phyloP scores from a whole-genome alignment of 2,329 filamentous ascomycete species.

The Aspergillus sojae region DNA sequence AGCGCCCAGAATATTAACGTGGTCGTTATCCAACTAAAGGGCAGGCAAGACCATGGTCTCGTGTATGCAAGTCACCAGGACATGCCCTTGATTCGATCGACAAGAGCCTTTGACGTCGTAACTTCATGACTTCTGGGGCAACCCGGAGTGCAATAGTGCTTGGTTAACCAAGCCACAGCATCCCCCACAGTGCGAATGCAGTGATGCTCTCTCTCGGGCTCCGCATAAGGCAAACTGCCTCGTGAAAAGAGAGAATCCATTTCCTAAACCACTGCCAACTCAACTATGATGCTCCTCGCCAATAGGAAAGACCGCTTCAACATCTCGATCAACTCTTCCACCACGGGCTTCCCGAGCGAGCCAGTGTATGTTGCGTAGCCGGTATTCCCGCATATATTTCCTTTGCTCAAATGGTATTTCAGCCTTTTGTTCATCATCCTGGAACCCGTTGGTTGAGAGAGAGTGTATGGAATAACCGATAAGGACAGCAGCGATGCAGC shows the following conservation, averaged over 20 bases:
- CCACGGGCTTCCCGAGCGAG: conserved; percentile 22
- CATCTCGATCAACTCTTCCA: neutral
- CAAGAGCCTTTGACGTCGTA: neutral
- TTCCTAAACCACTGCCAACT: neutral
- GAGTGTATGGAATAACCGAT: conserved; percentile 32
- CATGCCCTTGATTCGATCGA: neutral
- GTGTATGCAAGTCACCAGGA: neutral
- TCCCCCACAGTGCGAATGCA: neutral
- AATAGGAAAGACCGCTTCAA: neutral
- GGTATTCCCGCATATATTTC: conserved; percentile 33
- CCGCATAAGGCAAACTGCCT: too few species aligned
- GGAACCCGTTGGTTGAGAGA: conserved; percentile 18
- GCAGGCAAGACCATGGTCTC: neutral
- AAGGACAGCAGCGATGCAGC: conserved; percentile 30
- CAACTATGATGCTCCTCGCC: neutral
- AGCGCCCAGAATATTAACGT: neutral
- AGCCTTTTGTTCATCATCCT: conserved; percentile 12
- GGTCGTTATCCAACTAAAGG: neutral
- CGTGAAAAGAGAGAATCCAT: neutral
- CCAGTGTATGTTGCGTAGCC: conserved; percentile 25
- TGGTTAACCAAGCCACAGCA: neutral
- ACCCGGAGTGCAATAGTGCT: neutral
- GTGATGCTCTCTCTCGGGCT: neutral
- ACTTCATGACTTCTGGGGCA: neutral
- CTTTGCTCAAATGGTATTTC: conserved; percentile 28